Conservation (phyloP, 192 early-diverging fungal genomes). For the Umbelopsis vinacea region DNA sequence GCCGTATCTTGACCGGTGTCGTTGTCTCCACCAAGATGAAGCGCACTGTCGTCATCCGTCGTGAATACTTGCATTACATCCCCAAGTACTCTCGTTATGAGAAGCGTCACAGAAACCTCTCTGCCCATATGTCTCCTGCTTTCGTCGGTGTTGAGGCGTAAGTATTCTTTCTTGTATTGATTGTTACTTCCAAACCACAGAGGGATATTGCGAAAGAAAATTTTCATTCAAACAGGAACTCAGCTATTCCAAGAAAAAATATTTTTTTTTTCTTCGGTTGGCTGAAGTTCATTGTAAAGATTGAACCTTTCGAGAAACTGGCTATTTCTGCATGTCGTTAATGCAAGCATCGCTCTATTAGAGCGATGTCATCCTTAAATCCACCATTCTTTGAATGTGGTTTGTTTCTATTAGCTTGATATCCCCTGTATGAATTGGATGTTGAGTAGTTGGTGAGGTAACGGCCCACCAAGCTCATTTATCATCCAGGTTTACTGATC, state of each 20-base stretch:
- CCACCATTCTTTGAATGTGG: not conserved
- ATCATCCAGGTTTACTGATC: slow-evolving; percentile 25
- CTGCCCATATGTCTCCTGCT: slow-evolving; percentile 92
- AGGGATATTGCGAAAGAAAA: slow-evolving; percentile 1
- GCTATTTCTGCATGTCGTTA: slow-evolving; percentile 22
- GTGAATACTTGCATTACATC: slow-evolving; percentile 99
- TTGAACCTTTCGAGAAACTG: slow-evolving; percentile 17
- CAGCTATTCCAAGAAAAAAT: not conserved
- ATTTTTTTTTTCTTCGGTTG: not conserved
- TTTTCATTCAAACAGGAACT: not conserved
- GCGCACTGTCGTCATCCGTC: slow-evolving; percentile 96
- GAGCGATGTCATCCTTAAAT: slow-evolving; percentile 4
- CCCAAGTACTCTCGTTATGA: slow-evolving; percentile 99
- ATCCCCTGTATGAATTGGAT: slow-evolving; percentile 23
- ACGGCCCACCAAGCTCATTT: slow-evolving; percentile 49
- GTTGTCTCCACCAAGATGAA: slow-evolving; percentile 98
- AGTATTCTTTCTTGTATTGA: slow-evolving; percentile 25
- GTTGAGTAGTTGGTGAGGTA: slow-evolving; percentile 47
- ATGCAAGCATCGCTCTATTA: not conserved
- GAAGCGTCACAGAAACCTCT: slow-evolving; percentile 99
- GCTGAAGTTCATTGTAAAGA: not conserved
- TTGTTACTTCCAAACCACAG: slow-evolving; percentile 20
- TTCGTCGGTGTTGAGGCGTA: slow-evolving; percentile 71
- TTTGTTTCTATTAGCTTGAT: slow-evolving; percentile 14
- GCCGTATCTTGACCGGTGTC: slow-evolving; percentile 93